Evolutionary conservation across 1,284 basidiomycete species (phyloP).

Genomic region (Ceratobasidium sp.): DNA sequence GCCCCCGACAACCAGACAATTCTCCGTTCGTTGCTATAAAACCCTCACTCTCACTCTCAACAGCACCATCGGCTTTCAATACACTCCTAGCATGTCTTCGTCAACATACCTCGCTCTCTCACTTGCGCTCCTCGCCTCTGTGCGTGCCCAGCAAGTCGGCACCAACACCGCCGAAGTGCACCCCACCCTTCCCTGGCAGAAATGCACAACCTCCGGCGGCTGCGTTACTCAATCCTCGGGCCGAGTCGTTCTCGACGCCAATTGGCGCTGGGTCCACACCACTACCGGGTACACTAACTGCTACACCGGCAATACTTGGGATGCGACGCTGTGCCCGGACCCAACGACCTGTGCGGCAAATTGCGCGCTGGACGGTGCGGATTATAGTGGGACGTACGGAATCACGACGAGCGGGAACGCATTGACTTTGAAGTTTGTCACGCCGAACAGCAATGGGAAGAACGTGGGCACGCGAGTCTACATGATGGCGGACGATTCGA

Average conservation of each 20-base stretch:
- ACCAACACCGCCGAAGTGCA: constrained; percentile 13
- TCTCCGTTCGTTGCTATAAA: too few relatives aligned
- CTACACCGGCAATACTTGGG: constrained; percentile 61
- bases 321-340: constrained; percentile 62
- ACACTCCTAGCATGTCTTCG: constrained; percentile 1
- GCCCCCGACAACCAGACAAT: too few relatives aligned
- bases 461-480: constrained; percentile 45
- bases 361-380: constrained; percentile 72
- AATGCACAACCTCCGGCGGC: constrained; percentile 9
- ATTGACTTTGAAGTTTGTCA: constrained; percentile 84
- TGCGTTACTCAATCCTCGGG: constrained; percentile 6
- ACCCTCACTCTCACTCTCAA: too few relatives aligned
- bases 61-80: not conserved
- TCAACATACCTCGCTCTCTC: constrained; percentile 5
- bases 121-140: constrained; percentile 35
- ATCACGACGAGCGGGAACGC: constrained; percentile 62
- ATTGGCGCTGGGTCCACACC: constrained; percentile 28
- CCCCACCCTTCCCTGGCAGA: constrained; percentile 10
- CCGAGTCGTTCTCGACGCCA: constrained; percentile 23
- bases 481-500: constrained; percentile 50
- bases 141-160: constrained; percentile 13
- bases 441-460: constrained; percentile 55
- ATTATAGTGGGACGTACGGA: constrained; percentile 65
- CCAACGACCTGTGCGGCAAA: constrained; percentile 62
- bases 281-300: constrained; percentile 61